These are phyloP conservation scores for Eustoma russellianum DNA, from an alignment of 257 asterid species.

Conservation along the genomic window DNA sequence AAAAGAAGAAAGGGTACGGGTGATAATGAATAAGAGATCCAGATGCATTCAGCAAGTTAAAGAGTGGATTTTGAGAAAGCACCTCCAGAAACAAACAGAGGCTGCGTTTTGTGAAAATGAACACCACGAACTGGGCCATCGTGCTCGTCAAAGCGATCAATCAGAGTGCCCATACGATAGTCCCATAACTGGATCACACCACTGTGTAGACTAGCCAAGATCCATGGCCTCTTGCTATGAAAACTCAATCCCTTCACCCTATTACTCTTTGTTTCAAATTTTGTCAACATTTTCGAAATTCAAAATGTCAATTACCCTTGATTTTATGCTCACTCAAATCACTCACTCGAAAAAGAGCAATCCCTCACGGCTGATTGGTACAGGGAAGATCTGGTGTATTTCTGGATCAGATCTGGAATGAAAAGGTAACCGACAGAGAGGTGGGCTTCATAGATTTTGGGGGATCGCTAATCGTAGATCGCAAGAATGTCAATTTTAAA, in stretches of 20 bases:
- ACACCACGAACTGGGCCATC: slow-evolving; percentile 97
- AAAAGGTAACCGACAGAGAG: background rate
- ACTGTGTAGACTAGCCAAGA: slow-evolving; percentile 97
- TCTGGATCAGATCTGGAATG: slow-evolving; percentile 17
- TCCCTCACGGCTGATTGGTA: background rate
- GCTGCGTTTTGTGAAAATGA: slow-evolving; percentile 83
- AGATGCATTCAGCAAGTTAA: no score
- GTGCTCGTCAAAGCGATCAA: slow-evolving; percentile 87
- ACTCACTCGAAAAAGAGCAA: background rate
- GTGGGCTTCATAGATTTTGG: no score
- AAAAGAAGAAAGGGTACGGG: no score
- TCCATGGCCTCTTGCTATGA: slow-evolving; percentile 97
- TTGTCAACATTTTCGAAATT: slow-evolving; percentile 59
- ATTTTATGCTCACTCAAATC: background rate
- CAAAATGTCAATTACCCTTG: background rate
- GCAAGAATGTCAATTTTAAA: no score
- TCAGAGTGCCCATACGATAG: slow-evolving; percentile 97
- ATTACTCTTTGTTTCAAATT: slow-evolving; percentile 97
- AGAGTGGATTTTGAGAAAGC: background rate
- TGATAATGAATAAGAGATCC: no score
- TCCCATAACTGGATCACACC: slow-evolving; percentile 99
- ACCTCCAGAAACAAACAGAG: slow-evolving; percentile 98
- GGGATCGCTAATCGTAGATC: no score
- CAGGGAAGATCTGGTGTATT: slow-evolving; percentile 9
- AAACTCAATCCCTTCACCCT: slow-evolving; percentile 95